Evolutionary conservation across 176 grass and related monocot species (phyloP).

Genomic region (Hyparrhenia diplandra): DNA sequence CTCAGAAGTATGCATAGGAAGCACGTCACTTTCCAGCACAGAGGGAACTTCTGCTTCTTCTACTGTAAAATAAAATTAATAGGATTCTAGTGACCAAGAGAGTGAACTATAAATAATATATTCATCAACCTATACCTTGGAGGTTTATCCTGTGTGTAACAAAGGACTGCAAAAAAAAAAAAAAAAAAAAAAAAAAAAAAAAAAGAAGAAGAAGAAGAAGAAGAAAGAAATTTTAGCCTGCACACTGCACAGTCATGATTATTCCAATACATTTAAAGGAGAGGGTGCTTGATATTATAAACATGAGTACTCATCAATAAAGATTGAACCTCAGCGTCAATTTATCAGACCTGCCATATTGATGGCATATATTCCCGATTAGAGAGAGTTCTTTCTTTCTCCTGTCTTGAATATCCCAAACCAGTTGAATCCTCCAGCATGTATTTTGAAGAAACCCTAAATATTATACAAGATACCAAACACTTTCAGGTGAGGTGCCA

Average conservation of each 20-base stretch:
- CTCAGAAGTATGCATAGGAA: slow-evolving; percentile 47
- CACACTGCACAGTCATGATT: neutral
- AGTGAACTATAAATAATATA: slow-evolving; percentile 12
- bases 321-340: slow-evolving; percentile 4
- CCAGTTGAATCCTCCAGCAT: slow-evolving; percentile 24
- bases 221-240: slow-evolving; percentile 13
- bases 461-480: slow-evolving; percentile 7
- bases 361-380: slow-evolving; percentile 73
- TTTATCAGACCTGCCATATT: slow-evolving; percentile 61
- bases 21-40: slow-evolving; percentile 7
- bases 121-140: slow-evolving; percentile 55
- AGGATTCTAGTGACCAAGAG: neutral
- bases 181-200: too few relatives aligned
- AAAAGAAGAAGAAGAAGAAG: too few relatives aligned
- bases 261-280: neutral
- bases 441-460: slow-evolving; percentile 41
- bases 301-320: slow-evolving; percentile 2
- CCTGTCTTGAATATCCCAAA: slow-evolving; percentile 25
- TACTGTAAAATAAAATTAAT: slow-evolving; percentile 20
- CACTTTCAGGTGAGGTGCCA: neutral
- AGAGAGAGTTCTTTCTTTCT: slow-evolving; percentile 40
- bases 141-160: slow-evolving; percentile 79
- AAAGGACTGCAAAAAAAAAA: slow-evolving; percentile 75
- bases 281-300: neutral
- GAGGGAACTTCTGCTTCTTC: slow-evolving; percentile 42